Evolutionary conservation across 1,139 yeast genomes (phyloP), one percentile per base, ranked within the genome.

Genomic region (Pichia sp.): DNA sequence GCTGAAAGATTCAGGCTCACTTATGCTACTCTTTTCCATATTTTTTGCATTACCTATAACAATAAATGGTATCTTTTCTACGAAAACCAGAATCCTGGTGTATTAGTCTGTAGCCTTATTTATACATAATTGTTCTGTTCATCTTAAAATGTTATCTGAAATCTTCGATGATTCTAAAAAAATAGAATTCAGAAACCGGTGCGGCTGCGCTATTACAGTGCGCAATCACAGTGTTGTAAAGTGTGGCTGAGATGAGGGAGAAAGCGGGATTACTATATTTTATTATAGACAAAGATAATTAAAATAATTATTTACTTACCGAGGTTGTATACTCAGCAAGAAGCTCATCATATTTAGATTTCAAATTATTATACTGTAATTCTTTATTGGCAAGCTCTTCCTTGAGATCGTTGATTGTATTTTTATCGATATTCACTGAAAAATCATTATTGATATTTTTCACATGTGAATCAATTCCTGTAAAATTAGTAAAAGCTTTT

Each of bases 311-410:
- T 30, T 51, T 42, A 32, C 55, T 53, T 17, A 71, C 49, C 28
- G 71, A 52, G 40, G 69, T 62, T 34, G 73, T 61, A 53, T 79
- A 80, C 45, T 78, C 79, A 22, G 66, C 60, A 46, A 69, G 69
- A 48, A 81, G 63, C 46, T 74, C 73, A 51, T 80, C 84, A 54
- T 82, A 80, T 61, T 77, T 72, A 25, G 64, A 59, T 56, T 80
- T 71, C 49, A 83, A 61, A 28, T 76, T 79, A 12, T 64, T 61
- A 60, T 81, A 80, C 1, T 84, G 85, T 28, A 64, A 59, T 1
- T 79, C 71, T 28, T 79, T 64, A 46, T 68, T 68, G 14, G 62
- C 61, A 23, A 81, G 59, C 48, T 79, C 72, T 15, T 56, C 62
- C 53, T 74, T 70, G 34, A 74, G 51, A 28, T 65, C 69, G 4